Base-by-base conservation (phyloP, 495 filamentous ascomycete species). In the Hypoxylon perforatum region DNA sequence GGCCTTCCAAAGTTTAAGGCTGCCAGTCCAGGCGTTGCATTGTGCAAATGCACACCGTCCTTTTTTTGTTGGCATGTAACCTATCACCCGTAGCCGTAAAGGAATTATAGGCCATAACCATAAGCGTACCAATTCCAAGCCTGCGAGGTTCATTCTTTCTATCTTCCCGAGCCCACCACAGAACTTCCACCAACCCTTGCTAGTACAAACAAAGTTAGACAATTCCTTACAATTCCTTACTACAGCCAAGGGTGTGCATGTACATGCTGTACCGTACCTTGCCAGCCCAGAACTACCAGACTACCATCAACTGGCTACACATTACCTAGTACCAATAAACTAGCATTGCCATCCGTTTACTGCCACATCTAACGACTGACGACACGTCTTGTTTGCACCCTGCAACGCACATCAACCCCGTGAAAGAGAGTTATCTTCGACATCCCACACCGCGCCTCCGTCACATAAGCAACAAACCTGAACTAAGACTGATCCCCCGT, bases 121-220 rank as follows among this genome's bases (percentile, higher is more conserved):
- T 28, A 28, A 28, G n/a, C n/a, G n/a, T n/a, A n/a, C 25, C 3
- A 28, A 28, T 28, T 28, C 25, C 25, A 7, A 7, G 3, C 28
- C 19, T 61, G 11, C 18, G 39, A 22, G 18, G 39, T 58, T 35
- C 39, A 48, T 50, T 17, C 14, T 39, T n/a, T 58, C 22, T 45
- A 61, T 58, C 49, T 56, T 36, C 63, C 44, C 46, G 57, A 58
- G 42, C 23, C 36, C 33, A 25, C 10, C 39, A 45, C 33, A 25
- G n/a, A 41, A 46, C 18, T 44, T 30, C 28, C 21, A 36, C 36
- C 39, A 57, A 7, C n/a, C 49, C 46, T 47, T n/a, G 50, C 71
- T 74, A 74, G 65, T 67, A 69, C 72, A 33, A 67, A 74, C 36
- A 51, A 15, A 67, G 72, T 70, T 74, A 74, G 69, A 60, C 53